phyloP scores from a whole-genome alignment of 2,329 filamentous ascomycete genomes.

The Fusarium sp. region DNA sequence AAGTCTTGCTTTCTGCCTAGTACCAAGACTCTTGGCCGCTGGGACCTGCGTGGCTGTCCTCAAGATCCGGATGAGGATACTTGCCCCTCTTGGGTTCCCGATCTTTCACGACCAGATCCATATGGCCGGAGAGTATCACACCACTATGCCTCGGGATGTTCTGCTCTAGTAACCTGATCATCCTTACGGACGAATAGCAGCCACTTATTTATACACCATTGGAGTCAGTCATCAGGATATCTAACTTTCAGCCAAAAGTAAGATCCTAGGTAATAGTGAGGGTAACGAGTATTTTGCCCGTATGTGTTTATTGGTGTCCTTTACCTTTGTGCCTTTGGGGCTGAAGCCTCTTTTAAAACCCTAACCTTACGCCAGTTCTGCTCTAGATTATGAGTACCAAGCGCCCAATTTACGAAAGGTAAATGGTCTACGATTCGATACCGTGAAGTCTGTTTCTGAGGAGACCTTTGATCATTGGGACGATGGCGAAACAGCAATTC shows the following conservation, averaged over 20 bases:
- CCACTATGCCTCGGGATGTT: background rate
- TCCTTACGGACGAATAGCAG: too few species aligned
- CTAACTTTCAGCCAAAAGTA: too few species aligned
- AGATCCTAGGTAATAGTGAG: too few species aligned
- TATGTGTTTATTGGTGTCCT: too few species aligned
- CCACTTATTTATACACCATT: too few species aligned
- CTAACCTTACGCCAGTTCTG: too few species aligned
- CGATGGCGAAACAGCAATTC: background rate
- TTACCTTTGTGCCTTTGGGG: too few species aligned
- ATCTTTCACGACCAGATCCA: background rate
- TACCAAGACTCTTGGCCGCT: background rate
- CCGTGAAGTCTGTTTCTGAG: background rate
- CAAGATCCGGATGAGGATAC: background rate
- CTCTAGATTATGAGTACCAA: background rate
- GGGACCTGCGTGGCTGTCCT: background rate
- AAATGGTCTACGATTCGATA: background rate
- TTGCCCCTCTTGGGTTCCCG: background rate
- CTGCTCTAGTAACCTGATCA: too few species aligned
- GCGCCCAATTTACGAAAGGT: background rate
- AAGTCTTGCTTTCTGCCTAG: background rate
- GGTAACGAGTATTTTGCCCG: too few species aligned
- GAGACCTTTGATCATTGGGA: background rate
- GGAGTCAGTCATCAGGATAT: too few species aligned
- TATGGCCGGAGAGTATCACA: background rate
- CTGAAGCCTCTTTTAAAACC: too few species aligned